Base-by-base conservation (phyloP, 805 yeast genomes). In the Vanderwaltozyma polyspora region DNA sequence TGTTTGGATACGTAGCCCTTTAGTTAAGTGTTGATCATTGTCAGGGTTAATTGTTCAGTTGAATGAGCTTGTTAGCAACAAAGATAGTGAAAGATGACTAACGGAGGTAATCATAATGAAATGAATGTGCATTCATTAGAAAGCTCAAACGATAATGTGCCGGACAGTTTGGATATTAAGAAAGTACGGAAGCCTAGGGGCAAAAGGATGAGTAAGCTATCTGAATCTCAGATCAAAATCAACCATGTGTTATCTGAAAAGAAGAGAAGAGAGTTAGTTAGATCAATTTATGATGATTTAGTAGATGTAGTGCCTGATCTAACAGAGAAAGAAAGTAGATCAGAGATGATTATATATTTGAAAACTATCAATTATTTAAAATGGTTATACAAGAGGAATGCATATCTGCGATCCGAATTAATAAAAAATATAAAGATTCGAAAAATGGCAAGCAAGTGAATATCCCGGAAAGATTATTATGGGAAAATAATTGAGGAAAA, bases 221-320 rank as follows among this genome's bases (percentile, higher is more conserved):
- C 35, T 7, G 35, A 27, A 2, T 21, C 55, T 25, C 59, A 62
- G 36, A 58, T 54, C 42, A 45, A 56, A 75, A 78, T 77, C 5
- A 82, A 79, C 44, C 94, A 82, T 49, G 80, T 83, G 6, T 82
- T 82, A 5, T 78, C 87, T 0, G 97, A 87, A 52, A 87, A 85
- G 53, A 81, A 80, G 49, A 66, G 97, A 47, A 66, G 97, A 41
- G 84, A 78, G 43, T 84, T 87, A 28, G 84, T 89, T 16, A 64
- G 96, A 29, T 71, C 76, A 8, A 87, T 85, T 8, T 87, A 84
- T 49, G 93, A 82, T 46, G 70, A 69, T 36, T 64, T 87, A 16
- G 87, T 86, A 0, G 64, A 68, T 1, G 55, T 83, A 7, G 85
- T 91, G 1, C 96, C 96, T 0, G 75, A 71, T 7, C 61, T 87